Conservation (phyloP, 2,329 filamentous ascomycete genomes). For the Westerdykella ornata region DNA sequence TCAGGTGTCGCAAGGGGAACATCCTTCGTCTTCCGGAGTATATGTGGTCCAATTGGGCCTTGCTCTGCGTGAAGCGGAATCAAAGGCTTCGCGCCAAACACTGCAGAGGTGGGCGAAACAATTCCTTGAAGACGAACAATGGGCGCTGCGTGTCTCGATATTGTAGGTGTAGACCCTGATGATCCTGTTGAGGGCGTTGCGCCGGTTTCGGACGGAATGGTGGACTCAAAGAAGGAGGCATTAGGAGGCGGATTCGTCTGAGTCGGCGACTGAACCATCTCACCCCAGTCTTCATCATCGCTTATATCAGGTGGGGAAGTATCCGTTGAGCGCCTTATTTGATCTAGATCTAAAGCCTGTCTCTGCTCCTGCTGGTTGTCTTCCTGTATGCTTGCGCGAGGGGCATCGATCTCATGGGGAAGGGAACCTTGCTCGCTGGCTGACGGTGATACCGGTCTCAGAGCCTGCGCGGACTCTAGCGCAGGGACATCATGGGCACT, state of each 20-base stretch:
- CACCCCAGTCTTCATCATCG: conserved; percentile 35
- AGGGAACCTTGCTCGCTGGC: too few species aligned
- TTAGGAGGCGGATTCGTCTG: conserved; percentile 15
- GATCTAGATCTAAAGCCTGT: too few species aligned
- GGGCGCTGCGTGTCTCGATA: conserved; percentile 21
- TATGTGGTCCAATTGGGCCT: conserved; percentile 25
- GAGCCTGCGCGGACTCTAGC: too few species aligned
- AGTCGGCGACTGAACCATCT: conserved; percentile 35
- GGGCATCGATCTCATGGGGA: too few species aligned
- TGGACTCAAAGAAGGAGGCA: conserved; percentile 5
- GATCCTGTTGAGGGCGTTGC: too few species aligned
- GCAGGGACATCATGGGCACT: too few species aligned
- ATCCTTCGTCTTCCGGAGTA: conserved; percentile 17
- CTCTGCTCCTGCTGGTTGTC: too few species aligned
- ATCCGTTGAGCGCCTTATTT: too few species aligned
- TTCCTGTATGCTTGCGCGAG: too few species aligned
- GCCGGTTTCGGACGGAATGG: background rate
- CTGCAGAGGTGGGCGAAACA: conserved; percentile 31
- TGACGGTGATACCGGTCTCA: conserved; percentile 2
- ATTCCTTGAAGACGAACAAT: conserved; percentile 29
- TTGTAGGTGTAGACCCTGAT: conserved; percentile 1
- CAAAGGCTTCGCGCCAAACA: conserved; percentile 26
- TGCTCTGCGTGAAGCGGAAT: conserved; percentile 20
- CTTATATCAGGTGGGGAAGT: conserved; percentile 7
- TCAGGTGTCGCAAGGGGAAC: background rate